A percentile compares a stretch with the other conserved stretches of the same genome.
These are phyloP conservation scores for Parafenestella ontariensis DNA, from an alignment of 2,329 filamentous ascomycete species.

Conservation along the genomic window DNA sequence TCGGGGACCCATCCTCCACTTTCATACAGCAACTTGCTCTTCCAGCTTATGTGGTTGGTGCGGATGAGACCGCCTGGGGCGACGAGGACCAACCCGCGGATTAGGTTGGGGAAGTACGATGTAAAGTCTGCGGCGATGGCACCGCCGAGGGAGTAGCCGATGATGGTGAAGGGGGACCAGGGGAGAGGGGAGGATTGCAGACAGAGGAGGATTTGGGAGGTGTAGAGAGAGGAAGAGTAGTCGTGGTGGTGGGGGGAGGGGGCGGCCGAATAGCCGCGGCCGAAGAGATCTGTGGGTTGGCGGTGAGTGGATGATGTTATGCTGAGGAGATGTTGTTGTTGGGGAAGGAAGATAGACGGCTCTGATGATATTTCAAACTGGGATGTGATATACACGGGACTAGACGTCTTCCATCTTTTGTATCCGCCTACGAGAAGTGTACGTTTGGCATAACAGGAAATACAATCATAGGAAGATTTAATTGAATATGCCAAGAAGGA, in stretches of 20 bases:
- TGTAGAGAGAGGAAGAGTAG: conserved; percentile 77
- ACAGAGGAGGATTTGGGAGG: conserved; percentile 73
- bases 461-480: neutral
- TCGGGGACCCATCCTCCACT: conserved; percentile 67
- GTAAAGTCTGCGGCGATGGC: conserved; percentile 75
- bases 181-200: conserved; percentile 71
- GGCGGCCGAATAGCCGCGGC: conserved; percentile 77
- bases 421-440: neutral
- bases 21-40: conserved; percentile 69
- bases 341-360: too few relatives aligned
- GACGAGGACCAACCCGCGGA: conserved; percentile 75
- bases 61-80: conserved; percentile 81
- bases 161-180: conserved; percentile 66
- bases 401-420: too few relatives aligned
- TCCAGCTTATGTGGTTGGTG: conserved; percentile 65
- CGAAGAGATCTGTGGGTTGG: conserved; percentile 67
- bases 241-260: conserved; percentile 66
- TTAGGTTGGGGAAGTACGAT: conserved; percentile 70
- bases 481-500: neutral
- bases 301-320: neutral
- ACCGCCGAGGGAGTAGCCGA: conserved; percentile 84
- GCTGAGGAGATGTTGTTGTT: neutral
- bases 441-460: neutral
- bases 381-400: too few relatives aligned
- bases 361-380: too few relatives aligned